Conservation (phyloP, 495 filamentous ascomycete species). For the Neurospora sp. region DNA sequence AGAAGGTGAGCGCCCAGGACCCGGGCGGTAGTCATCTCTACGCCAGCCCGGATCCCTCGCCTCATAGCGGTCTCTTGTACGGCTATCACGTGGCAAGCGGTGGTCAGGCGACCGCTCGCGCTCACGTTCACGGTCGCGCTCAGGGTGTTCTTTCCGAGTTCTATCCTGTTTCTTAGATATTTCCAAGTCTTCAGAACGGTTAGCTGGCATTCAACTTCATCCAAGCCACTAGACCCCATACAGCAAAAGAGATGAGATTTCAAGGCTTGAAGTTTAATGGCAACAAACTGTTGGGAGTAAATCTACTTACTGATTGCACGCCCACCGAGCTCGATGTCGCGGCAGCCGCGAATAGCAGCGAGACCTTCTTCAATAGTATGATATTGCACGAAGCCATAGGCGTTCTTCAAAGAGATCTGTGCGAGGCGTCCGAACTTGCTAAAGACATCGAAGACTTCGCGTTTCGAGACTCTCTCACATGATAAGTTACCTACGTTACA, state of each 20-base stretch:
- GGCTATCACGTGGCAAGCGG: slow-evolving; percentile 13
- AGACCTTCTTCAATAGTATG: slow-evolving; percentile 63
- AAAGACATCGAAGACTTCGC: slow-evolving; percentile 86
- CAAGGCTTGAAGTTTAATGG: background rate
- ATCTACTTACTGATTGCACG: slow-evolving; percentile 78
- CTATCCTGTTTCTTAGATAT: slow-evolving; percentile 76
- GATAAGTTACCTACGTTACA: slow-evolving; percentile 71
- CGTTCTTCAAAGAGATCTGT: slow-evolving; percentile 93
- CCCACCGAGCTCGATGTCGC: slow-evolving; percentile 68
- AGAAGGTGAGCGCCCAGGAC: slow-evolving; percentile 33
- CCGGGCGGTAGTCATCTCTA: slow-evolving; percentile 59
- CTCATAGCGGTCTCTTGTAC: slow-evolving; percentile 29
- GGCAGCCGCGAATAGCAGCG: slow-evolving; percentile 61
- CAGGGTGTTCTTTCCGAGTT: slow-evolving; percentile 46
- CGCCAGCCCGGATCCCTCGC: slow-evolving; percentile 27
- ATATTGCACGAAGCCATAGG: slow-evolving; percentile 96
- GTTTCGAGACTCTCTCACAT: slow-evolving; percentile 85
- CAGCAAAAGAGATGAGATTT: background rate
- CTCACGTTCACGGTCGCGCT: background rate
- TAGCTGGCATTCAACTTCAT: background rate
- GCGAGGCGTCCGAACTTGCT: slow-evolving; percentile 77
- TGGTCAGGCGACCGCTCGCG: slow-evolving; percentile 23
- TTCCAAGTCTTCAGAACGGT: slow-evolving; percentile 63
- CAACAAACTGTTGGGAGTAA: background rate
- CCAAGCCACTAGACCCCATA: background rate